A percentile compares a stretch with the other conserved stretches of the same genome.
phyloP scores from a whole-genome alignment of 306 rosid species.

The Dalbergia oliveri region DNA sequence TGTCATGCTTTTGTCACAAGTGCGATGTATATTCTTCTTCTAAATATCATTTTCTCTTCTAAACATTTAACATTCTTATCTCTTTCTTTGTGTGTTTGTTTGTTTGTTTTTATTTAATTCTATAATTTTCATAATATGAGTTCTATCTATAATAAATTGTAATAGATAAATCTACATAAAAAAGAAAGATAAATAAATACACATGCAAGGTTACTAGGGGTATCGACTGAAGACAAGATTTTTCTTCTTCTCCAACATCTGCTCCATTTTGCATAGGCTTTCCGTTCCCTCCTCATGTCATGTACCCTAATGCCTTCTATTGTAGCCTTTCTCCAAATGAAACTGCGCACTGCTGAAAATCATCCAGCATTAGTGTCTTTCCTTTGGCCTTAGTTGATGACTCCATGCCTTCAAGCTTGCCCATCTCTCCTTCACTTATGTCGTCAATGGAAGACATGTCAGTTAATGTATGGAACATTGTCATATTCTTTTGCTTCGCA shows the following conservation, averaged over 20 bases:
- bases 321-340: too few species aligned
- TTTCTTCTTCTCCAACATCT: slow-evolving; percentile 42
- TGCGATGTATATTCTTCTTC: background rate
- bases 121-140: background rate
- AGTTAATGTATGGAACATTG: slow-evolving; percentile 58
- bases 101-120: too few species aligned
- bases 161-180: background rate
- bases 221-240: background rate
- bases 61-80: background rate
- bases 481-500: slow-evolving; percentile 49
- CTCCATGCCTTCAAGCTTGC: slow-evolving; percentile 18
- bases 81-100: too few species aligned
- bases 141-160: background rate
- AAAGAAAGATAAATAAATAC: too few species aligned
- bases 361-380: slow-evolving; percentile 37
- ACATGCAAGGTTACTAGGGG: too few species aligned
- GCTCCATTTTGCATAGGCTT: slow-evolving; percentile 17
- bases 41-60: background rate
- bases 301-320: background rate
- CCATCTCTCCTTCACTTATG: slow-evolving; percentile 51
- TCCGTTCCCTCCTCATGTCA: slow-evolving; percentile 27
- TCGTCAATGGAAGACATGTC: slow-evolving; percentile 60
- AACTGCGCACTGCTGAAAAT: slow-evolving; percentile 20
- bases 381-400: slow-evolving; percentile 3
- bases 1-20: too few species aligned